A percentile compares a stretch with the other conserved stretches of the same genome.
Conservation (phyloP, 257 asterid species). For the Solanum neorickii region DNA sequence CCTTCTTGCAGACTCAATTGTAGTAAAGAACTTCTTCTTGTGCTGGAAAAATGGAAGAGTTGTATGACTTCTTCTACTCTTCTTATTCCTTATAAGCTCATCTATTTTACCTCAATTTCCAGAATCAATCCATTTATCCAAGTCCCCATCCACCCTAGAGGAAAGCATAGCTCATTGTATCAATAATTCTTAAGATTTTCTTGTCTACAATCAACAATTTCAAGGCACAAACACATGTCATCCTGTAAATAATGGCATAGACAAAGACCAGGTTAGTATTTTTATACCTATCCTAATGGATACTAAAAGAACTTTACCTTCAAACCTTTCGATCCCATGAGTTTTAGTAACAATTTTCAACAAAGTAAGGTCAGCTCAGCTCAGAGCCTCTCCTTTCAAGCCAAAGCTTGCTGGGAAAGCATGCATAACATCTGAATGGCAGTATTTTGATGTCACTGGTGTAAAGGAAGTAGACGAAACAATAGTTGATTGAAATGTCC, state of each 20-base stretch:
- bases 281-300: no score
- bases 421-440: no score
- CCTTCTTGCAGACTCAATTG: constrained; percentile 14
- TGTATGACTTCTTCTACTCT: background rate
- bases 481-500: background rate
- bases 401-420: constrained; percentile 28
- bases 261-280: no score
- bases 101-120: no score
- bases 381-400: constrained; percentile 73
- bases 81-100: constrained; percentile 2
- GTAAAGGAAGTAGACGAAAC: constrained; percentile 9
- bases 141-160: no score
- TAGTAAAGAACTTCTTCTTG: constrained; percentile 30
- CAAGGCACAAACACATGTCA: constrained; percentile 23
- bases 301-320: constrained; percentile 17
- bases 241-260: constrained; percentile 23
- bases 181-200: constrained; percentile 21
- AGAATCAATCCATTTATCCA: no score
- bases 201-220: constrained; percentile 40
- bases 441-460: background rate
- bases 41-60: constrained; percentile 18
- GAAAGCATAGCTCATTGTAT: constrained; percentile 17
- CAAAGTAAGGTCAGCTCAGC: constrained; percentile 63
- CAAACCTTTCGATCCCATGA: constrained; percentile 34
- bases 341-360: no score